phyloP scores from a whole-genome alignment of 441 rosid species.

The Populus hybrid region DNA sequence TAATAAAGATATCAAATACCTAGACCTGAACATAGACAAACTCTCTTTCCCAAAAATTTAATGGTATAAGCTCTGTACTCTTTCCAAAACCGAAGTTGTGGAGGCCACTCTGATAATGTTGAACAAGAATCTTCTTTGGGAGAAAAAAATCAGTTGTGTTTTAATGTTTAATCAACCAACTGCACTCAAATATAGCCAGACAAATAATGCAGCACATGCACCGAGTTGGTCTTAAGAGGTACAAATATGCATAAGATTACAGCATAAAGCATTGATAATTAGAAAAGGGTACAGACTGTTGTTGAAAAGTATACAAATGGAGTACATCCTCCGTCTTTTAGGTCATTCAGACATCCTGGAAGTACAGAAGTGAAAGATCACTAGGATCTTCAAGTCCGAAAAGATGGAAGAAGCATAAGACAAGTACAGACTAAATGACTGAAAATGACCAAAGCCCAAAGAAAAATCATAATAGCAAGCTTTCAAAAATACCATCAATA shows the following conservation, averaged over 20 bases:
- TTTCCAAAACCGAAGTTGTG: not conserved
- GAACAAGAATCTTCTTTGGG: not conserved
- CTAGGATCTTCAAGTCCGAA: conserved; percentile 23
- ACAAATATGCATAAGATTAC: not conserved
- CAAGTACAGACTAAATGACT: conserved; percentile 30
- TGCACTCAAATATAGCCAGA: not conserved
- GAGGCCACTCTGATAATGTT: not conserved
- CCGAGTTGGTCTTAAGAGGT: not conserved
- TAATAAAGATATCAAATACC: not conserved
- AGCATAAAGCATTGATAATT: conserved; percentile 11
- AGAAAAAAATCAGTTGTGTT: not conserved
- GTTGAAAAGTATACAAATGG: conserved; percentile 29
- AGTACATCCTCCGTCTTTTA: conserved; percentile 25
- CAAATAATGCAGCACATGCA: not conserved
- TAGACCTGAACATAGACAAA: not conserved
- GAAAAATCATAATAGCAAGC: conserved; percentile 26
- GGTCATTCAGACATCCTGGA: conserved; percentile 30
- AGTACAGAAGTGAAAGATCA: conserved; percentile 21
- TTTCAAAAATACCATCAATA: conserved; percentile 28
- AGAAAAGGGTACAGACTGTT: conserved; percentile 22
- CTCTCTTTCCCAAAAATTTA: not conserved
- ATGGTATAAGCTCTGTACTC: not conserved
- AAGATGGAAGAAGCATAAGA: conserved; percentile 7
- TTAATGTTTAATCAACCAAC: not conserved
- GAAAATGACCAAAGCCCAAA: conserved; percentile 22